Evolutionary conservation across 305 asterid species (phyloP).

Genomic region (Fraxinus velutina): DNA sequence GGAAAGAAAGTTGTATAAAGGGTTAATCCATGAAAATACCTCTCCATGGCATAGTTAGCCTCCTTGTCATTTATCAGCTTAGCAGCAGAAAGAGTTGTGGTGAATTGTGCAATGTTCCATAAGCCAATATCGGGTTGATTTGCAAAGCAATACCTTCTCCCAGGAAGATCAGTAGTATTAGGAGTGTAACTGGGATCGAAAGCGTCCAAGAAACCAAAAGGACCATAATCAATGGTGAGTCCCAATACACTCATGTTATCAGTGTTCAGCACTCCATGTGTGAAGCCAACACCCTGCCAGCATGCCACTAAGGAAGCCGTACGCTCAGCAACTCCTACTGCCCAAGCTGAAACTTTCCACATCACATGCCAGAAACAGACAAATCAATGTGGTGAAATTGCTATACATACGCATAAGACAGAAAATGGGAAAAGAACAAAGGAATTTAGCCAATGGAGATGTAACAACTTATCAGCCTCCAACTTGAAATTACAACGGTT

Average conservation of each 20-base stretch:
- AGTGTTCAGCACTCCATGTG: slow-evolving; percentile 96
- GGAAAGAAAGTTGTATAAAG: slow-evolving; percentile 8
- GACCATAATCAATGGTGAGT: slow-evolving; percentile 94
- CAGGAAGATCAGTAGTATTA: slow-evolving; percentile 98
- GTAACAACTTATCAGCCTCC: neutral
- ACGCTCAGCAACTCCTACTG: slow-evolving; percentile 87
- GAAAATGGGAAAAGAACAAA: neutral
- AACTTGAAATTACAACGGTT: neutral
- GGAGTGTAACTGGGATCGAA: slow-evolving; percentile 97
- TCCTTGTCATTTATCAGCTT: slow-evolving; percentile 76
- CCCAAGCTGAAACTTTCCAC: slow-evolving; percentile 73
- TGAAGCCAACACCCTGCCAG: slow-evolving; percentile 99
- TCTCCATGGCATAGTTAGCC: slow-evolving; percentile 85
- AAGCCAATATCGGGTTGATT: slow-evolving; percentile 97
- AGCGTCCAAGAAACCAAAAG: slow-evolving; percentile 95
- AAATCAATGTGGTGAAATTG: slow-evolving; percentile 8
- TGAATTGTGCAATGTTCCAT: slow-evolving; percentile 91
- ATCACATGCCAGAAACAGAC: slow-evolving; percentile 21
- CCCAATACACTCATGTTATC: slow-evolving; percentile 97
- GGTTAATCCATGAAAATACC: slow-evolving; percentile 42
- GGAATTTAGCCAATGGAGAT: neutral
- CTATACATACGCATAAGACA: neutral
- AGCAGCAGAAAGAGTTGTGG: slow-evolving; percentile 70
- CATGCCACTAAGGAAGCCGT: slow-evolving; percentile 82
- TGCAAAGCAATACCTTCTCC: slow-evolving; percentile 91